Percentiles rank a stretch among this genome's conserved stretches.
Evolutionary conservation across 2,329 filamentous ascomycete species (phyloP).

Genomic region (Zymoseptoria brevis): DNA sequence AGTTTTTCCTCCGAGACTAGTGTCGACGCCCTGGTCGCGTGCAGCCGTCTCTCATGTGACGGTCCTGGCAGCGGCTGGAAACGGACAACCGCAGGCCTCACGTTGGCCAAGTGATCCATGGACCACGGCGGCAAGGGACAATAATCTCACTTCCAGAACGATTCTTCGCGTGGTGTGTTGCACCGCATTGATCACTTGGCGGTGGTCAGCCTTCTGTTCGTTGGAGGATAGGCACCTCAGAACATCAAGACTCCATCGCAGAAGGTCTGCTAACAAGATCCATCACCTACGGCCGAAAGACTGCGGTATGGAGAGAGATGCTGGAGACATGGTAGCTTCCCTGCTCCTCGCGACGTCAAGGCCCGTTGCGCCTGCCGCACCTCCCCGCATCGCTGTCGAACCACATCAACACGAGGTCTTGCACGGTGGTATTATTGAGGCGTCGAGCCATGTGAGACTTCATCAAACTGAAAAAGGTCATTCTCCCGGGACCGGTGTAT

Average conservation of each 20-base stretch:
- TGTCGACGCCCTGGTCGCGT: neutral
- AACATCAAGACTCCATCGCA: neutral
- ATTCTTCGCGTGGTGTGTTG: neutral
- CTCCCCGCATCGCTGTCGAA: neutral
- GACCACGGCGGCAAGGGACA: neutral
- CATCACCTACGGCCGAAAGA: neutral
- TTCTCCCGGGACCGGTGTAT: neutral
- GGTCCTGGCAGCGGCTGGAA: neutral
- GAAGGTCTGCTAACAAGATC: neutral
- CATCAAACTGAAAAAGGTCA: neutral
- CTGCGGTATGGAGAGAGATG: neutral
- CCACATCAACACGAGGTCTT: neutral
- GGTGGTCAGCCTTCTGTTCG: neutral
- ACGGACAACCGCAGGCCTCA: neutral
- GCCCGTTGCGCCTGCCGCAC: neutral
- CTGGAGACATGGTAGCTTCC: neutral
- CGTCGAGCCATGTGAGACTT: neutral
- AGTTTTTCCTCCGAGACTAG: neutral
- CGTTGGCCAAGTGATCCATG: neutral
- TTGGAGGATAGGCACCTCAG: neutral
- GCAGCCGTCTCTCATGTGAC: neutral
- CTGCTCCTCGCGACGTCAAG: neutral
- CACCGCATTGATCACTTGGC: neutral
- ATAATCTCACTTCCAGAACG: neutral
- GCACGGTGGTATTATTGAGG: neutral